Evolutionary conservation across 2,329 filamentous ascomycete genomes (phyloP), one percentile per base, ranked within the genome.

Genomic region (Triangularia setosa): DNA sequence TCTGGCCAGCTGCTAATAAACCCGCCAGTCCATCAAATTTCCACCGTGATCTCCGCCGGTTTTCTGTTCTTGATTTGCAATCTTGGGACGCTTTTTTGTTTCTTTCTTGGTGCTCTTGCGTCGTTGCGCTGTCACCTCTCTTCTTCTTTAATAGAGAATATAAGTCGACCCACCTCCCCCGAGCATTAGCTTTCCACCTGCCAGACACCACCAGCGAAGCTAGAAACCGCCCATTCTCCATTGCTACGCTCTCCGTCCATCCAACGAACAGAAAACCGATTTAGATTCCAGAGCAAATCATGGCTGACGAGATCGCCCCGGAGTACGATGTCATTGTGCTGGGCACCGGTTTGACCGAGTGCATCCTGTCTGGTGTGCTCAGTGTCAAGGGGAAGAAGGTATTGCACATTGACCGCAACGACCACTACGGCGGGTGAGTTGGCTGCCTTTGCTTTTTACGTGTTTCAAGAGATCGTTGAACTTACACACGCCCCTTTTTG

Each of bases 361-460:
- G 95, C 82, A 95, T 99, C 76, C 91, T 99, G 73, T 97, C 94
- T 77, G 95, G 93, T 80, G 93, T 99, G 67, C 83, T 98, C 77
- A 97, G 93, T 83, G 94, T 98, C 74, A 97, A 98, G 85, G 94
- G 94, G 79, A 94, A 96, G 85, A 98, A 98, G 84, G 95, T 99
- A 75, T 87, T 99, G 70, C 95, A 99, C 83, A 97, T 99, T 78
- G 95, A 98, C 82, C 90, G 93, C 77, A 98, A 98, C 78, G 92
- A 96, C 78, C 93, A 98, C 83, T 98, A 97, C 76, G 95, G 95
- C 86, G 95, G 92, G 93, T 96, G 82, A 74, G 90, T 84, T 66
- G 62, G 66, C 62, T 61, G 18, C 33, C 61, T 57, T 65, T 62
- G 30, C 9, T 27, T 12, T 3, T 16, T 44, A 18, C 21, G n/a